phyloP scores from a whole-genome alignment of 78 protist species.

The Cyanophora paradoxa region DNA sequence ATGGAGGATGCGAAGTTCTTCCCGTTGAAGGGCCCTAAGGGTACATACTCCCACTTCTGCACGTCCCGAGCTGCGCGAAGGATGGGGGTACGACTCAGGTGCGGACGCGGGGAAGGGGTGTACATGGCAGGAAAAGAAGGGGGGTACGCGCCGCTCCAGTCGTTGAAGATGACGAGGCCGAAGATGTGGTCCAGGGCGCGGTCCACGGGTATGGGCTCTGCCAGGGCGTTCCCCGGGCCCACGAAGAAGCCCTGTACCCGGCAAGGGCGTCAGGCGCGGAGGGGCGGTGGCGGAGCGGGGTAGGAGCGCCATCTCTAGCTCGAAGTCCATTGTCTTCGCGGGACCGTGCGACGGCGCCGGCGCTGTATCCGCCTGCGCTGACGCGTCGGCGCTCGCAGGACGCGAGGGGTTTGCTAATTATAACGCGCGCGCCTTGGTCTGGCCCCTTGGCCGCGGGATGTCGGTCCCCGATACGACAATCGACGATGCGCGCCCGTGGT shows the following conservation, averaged over 20 bases:
- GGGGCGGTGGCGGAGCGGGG: too few relatives aligned
- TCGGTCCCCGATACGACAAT: conserved; percentile 72
- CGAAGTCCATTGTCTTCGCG: conserved; percentile 68
- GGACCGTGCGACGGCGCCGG: conserved; percentile 53
- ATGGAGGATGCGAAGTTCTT: conserved; percentile 86
- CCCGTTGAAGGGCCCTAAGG: conserved; percentile 90
- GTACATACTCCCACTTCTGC: conserved; percentile 88
- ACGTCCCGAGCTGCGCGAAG: conserved; percentile 17
- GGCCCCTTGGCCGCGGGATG: conserved; percentile 83
- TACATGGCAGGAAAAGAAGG: neutral
- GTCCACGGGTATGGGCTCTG: conserved; percentile 58
- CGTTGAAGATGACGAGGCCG: conserved; percentile 82
- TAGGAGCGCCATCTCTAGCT: conserved; percentile 73
- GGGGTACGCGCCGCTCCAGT: conserved; percentile 70
- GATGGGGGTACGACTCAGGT: too few relatives aligned
- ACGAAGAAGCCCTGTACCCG: conserved; percentile 57
- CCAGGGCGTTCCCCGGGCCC: conserved; percentile 64
- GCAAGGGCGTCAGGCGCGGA: too few relatives aligned
- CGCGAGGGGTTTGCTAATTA: too few relatives aligned
- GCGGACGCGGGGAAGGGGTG: too few relatives aligned
- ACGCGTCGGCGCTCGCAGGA: neutral
- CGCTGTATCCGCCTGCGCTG: conserved; percentile 5
- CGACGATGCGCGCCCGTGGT: conserved; percentile 89
- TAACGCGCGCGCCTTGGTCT: too few relatives aligned
- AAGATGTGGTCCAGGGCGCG: conserved; percentile 83